Conservation (phyloP, 345 rosid genomes). For the Viola odorata region DNA sequence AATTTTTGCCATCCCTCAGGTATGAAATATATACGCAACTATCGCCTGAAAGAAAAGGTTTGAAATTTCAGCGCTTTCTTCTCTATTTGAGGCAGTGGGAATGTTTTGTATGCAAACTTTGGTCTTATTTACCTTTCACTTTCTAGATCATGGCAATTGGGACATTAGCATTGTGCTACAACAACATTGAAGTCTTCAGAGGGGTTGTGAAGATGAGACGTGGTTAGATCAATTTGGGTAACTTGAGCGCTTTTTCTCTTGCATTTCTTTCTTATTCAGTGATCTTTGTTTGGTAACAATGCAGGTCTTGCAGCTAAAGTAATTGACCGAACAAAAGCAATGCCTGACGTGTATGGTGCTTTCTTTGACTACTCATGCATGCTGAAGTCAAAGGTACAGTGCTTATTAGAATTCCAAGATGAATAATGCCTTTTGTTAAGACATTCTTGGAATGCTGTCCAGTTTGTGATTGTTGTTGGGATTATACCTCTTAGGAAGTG, state of each 20-base stretch:
- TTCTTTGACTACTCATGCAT: conserved; percentile 70
- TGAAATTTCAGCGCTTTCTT: too few relatives aligned
- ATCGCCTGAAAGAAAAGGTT: neutral
- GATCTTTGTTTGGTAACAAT: neutral
- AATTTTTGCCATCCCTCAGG: conserved; percentile 90
- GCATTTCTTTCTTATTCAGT: too few relatives aligned
- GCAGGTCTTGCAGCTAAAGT: conserved; percentile 91
- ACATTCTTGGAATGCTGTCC: too few relatives aligned
- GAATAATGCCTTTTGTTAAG: neutral
- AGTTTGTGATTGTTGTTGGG: too few relatives aligned
- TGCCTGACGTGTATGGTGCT: conserved; percentile 89
- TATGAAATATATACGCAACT: conserved; percentile 9
- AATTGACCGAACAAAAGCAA: conserved; percentile 64
- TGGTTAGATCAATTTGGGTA: conserved; percentile 42
- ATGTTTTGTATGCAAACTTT: too few relatives aligned
- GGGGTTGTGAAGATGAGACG: conserved; percentile 96
- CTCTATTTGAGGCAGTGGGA: too few relatives aligned
- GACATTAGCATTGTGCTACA: conserved; percentile 84
- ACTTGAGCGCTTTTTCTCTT: too few relatives aligned
- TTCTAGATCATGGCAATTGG: conserved; percentile 93
- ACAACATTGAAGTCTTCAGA: conserved; percentile 86
- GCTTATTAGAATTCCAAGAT: neutral
- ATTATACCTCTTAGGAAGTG: too few relatives aligned
- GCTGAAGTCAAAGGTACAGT: conserved; percentile 61
- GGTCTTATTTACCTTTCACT: neutral